Evolutionary conservation across 768 basidiomycete genomes (phyloP).

Genomic region (Naematelia encephala): DNA sequence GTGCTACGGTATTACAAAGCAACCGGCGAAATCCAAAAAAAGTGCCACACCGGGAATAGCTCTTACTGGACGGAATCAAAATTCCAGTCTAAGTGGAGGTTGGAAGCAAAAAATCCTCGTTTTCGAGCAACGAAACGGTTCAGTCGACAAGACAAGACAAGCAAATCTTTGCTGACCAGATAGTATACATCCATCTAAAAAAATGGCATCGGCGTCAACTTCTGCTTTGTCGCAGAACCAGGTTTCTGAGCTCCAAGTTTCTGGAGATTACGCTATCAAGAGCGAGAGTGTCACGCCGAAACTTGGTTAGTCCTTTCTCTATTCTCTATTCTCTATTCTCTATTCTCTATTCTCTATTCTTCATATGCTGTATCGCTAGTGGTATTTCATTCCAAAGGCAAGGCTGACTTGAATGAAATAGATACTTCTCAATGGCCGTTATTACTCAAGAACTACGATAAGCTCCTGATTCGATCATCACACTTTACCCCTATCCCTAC

Average conservation of each 20-base stretch:
- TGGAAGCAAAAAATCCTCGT: not conserved
- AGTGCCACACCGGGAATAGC: not conserved
- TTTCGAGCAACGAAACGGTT: not conserved
- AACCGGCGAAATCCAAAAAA: not conserved
- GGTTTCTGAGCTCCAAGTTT: slow-evolving; percentile 43
- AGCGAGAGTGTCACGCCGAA: slow-evolving; percentile 48
- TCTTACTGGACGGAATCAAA: not conserved
- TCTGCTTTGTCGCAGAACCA: slow-evolving; percentile 27
- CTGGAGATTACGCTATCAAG: slow-evolving; percentile 51
- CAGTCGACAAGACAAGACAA: no score
- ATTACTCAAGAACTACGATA: slow-evolving; percentile 98
- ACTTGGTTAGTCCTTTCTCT: slow-evolving; percentile 42
- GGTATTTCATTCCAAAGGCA: no score
- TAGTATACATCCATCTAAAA: no score
- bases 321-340: not conserved
- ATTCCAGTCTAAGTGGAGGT: not conserved
- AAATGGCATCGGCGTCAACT: not conserved
- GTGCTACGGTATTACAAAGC: no score
- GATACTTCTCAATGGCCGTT: slow-evolving; percentile 98
- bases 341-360: no score
- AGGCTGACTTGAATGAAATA: slow-evolving; percentile 9
- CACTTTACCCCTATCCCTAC: slow-evolving; percentile 98
- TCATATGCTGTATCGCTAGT: not conserved
- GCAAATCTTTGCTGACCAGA: no score
- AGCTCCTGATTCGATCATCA: slow-evolving; percentile 84